Percentiles rank a stretch among this genome's conserved stretches.
Conservation (phyloP, 768 basidiomycete species). For the Crucibulum laeve region DNA sequence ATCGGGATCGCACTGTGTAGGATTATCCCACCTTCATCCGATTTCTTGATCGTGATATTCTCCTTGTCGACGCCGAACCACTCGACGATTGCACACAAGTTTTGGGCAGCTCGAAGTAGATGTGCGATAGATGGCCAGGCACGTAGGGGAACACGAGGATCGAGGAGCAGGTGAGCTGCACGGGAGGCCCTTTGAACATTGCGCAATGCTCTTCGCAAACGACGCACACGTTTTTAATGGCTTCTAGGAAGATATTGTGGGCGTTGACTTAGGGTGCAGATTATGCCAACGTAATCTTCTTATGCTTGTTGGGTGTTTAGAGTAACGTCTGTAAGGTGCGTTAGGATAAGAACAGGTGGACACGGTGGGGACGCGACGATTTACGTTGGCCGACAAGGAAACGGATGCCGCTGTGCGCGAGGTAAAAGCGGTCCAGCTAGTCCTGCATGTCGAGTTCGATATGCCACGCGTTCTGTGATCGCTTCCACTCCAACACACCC, state of each 20-base stretch:
- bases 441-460: conserved; percentile 89
- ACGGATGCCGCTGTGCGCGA: conserved; percentile 93
- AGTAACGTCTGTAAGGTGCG: conserved; percentile 67
- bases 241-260: conserved; percentile 96
- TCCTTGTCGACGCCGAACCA: conserved; percentile 83
- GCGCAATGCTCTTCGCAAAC: conserved; percentile 96
- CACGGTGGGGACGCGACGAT: no score
- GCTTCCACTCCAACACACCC: conserved; percentile 96
- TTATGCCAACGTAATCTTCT: conserved; percentile 92
- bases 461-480: conserved; percentile 56
- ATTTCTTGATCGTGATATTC: conserved; percentile 98
- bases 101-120: conserved; percentile 94
- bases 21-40: conserved; percentile 96
- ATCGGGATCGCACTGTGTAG: conserved; percentile 83
- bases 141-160: conserved; percentile 90
- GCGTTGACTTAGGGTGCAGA: conserved; percentile 72
- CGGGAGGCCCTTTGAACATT: conserved; percentile 93
- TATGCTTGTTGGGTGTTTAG: conserved; percentile 90
- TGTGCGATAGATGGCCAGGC: conserved; percentile 94
- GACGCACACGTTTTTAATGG: conserved; percentile 94
- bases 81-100: conserved; percentile 94
- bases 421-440: conserved; percentile 96
- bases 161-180: conserved; percentile 91
- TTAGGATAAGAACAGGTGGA: conserved; percentile 1
- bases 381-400: conserved; percentile 97